A percentile compares a stretch with the other conserved stretches of the same genome.
These are phyloP conservation scores for Paulownia fortunei DNA, from an alignment of 257 asterid species.

Conservation along the genomic window DNA sequence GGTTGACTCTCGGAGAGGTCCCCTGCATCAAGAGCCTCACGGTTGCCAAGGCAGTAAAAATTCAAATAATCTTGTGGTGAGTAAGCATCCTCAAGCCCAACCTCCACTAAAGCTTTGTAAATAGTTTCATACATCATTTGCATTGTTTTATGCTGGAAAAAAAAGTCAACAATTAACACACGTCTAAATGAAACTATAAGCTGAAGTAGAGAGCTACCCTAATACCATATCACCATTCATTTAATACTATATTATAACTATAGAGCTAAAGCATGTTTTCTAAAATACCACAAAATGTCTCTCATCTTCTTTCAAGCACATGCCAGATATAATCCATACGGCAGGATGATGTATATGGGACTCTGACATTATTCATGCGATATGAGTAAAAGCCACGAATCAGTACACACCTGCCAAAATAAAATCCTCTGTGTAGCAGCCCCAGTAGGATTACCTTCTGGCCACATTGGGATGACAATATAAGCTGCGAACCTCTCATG, in stretches of 20 bases:
- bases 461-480: slow-evolving; percentile 98
- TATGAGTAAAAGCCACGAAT: background rate
- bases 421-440: slow-evolving; percentile 93
- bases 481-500: slow-evolving; percentile 93
- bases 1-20: slow-evolving; percentile 49
- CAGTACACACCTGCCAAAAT: slow-evolving; percentile 84
- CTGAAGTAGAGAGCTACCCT: background rate
- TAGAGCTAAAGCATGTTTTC: background rate
- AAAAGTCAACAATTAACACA: background rate
- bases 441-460: slow-evolving; percentile 99
- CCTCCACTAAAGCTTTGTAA: slow-evolving; percentile 92
- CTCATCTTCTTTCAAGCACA: background rate
- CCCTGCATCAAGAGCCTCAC: slow-evolving; percentile 60
- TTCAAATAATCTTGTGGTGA: slow-evolving; percentile 88
- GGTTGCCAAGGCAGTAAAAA: slow-evolving; percentile 93
- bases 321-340: background rate
- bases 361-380: background rate
- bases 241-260: background rate
- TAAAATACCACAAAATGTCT: background rate
- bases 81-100: slow-evolving; percentile 84
- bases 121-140: slow-evolving; percentile 99
- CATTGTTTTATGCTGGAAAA: slow-evolving; percentile 89
- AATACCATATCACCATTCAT: background rate
- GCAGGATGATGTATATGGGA: background rate
- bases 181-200: background rate